Evolutionary conservation across 495 filamentous ascomycete species (phyloP), one percentile per base, ranked within the genome.

Genomic region (Amniculicola lignicola): DNA sequence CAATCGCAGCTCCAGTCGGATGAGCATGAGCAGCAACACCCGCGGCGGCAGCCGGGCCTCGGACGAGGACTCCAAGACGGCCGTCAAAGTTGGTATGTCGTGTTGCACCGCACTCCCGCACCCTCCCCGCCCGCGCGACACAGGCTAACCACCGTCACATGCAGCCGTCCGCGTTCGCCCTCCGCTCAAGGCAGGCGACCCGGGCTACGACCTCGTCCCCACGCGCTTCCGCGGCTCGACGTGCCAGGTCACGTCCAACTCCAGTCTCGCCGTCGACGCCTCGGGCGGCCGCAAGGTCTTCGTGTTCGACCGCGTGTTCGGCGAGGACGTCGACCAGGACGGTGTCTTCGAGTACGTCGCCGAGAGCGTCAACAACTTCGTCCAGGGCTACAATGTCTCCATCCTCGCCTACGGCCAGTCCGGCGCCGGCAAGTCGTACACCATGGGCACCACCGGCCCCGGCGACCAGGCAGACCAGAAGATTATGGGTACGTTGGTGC

Each of bases 361-460:
- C 61, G 94, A 97, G 57, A 95, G 90, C 66, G 86, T 96, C 51
- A 81, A 77, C 68, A 90, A 90, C 1, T 99, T 99, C 69, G 70
- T 94, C 6, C 88, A 95, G 68, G 93, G 93, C 33, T 99, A 96
- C 78, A 99, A 99, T 85, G 93, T 99, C 62, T 99, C 93, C 11
- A 82, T 99, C 41, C 79, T 99, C 57, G 93, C 93, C 35, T 99
- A 99, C 64, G 93, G 93, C 62, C 93, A 99, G 75, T 99, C 93
- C n/a, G 93, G 93, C 31, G 90, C 93, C n/a, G 93, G 93, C 64
- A 99, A 99, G 73, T 99, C 93, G 1, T 97, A 96, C 69, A 99
- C 93, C 0, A 99, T 99, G 93, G 93, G 93, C 35, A 99, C 93
- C 1, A 87, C 93, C 2, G 89, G 91, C 2, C 91, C 94, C 6